A percentile compares a stretch with the other conserved stretches of the same genome.
Conservation (phyloP, 805 yeast species). For the Spathaspora boniae region DNA sequence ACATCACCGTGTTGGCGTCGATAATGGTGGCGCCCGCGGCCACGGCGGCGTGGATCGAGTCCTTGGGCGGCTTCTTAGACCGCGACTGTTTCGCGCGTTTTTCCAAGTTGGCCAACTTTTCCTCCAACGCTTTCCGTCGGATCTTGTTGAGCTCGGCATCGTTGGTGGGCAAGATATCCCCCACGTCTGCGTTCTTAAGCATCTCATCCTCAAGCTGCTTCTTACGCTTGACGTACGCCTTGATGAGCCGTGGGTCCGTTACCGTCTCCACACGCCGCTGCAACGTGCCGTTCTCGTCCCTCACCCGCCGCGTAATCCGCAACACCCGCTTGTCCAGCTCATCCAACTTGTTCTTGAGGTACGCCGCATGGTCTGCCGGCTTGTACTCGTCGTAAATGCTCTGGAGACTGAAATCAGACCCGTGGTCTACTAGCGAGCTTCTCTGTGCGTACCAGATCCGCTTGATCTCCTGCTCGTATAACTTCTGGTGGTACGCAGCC, state of each 20-base stretch:
- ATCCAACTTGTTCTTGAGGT: conserved; percentile 30
- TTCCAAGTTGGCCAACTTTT: conserved; percentile 77
- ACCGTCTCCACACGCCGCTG: conserved; percentile 78
- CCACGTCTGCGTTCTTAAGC: conserved; percentile 59
- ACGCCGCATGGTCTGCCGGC: conserved; percentile 31
- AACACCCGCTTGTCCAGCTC: conserved; percentile 24
- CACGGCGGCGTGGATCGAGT: conserved; percentile 36
- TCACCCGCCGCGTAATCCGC: conserved; percentile 68
- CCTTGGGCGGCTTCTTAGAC: conserved; percentile 31
- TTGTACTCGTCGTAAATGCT: conserved; percentile 35
- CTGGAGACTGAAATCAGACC: conserved; percentile 34
- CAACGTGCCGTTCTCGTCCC: conserved; percentile 80
- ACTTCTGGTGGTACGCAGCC: conserved; percentile 68
- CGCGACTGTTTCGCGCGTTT: conserved; percentile 48
- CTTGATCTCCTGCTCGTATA: conserved; percentile 85
- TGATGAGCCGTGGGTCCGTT: conserved; percentile 82
- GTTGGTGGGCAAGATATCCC: conserved; percentile 70
- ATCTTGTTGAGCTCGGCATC: conserved; percentile 81
- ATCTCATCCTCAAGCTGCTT: conserved; percentile 57
- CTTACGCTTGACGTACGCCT: conserved; percentile 74
- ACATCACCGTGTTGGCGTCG: conserved; percentile 40
- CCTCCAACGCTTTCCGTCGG: conserved; percentile 72
- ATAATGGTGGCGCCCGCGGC: conserved; percentile 42
- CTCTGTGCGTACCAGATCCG: conserved; percentile 89
- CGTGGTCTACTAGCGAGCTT: conserved; percentile 46